phyloP scores from a whole-genome alignment of 352 stramenopile genomes.

The Phytophthora nicotianae region DNA sequence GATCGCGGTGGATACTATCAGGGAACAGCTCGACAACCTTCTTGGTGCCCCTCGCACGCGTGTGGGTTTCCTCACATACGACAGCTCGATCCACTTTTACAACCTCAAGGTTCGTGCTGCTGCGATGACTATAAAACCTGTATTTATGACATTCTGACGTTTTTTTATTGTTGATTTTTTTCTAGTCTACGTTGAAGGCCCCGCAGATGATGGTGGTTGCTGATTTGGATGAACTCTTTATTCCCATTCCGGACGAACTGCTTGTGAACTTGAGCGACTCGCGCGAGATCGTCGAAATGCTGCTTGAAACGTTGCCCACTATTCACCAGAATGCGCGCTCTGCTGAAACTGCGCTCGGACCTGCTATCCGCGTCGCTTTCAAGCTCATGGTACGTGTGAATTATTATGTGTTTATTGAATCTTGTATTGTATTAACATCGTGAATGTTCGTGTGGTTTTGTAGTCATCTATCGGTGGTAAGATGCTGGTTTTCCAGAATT shows the following conservation, averaged over 20 bases:
- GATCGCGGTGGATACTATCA: constrained; percentile 79
- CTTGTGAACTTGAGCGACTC: constrained; percentile 98
- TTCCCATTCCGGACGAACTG: constrained; percentile 95
- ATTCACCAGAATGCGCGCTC: constrained; percentile 88
- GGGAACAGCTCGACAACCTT: constrained; percentile 80
- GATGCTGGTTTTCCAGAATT: constrained; percentile 91
- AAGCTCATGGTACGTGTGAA: constrained; percentile 94
- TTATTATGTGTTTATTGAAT: neutral
- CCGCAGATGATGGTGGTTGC: constrained; percentile 91
- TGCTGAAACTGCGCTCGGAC: constrained; percentile 80
- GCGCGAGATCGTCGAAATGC: constrained; percentile 92
- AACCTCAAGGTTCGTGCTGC: constrained; percentile 75
- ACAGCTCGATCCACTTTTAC: constrained; percentile 89
- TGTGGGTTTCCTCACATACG: constrained; percentile 89
- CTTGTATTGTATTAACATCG: constrained; percentile 3
- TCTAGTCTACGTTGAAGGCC: constrained; percentile 73
- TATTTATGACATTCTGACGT: neutral
- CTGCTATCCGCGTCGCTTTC: constrained; percentile 95
- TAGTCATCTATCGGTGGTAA: constrained; percentile 87
- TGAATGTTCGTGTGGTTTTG: constrained; percentile 9
- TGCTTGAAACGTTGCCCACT: constrained; percentile 95
- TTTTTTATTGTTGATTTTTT: constrained; percentile 50
- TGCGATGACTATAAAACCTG: neutral
- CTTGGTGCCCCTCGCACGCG: constrained; percentile 74
- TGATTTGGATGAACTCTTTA: constrained; percentile 89